Base-by-base conservation (phyloP, 2,329 filamentous ascomycete species). In the Pseudogymnoascus sp. region DNA sequence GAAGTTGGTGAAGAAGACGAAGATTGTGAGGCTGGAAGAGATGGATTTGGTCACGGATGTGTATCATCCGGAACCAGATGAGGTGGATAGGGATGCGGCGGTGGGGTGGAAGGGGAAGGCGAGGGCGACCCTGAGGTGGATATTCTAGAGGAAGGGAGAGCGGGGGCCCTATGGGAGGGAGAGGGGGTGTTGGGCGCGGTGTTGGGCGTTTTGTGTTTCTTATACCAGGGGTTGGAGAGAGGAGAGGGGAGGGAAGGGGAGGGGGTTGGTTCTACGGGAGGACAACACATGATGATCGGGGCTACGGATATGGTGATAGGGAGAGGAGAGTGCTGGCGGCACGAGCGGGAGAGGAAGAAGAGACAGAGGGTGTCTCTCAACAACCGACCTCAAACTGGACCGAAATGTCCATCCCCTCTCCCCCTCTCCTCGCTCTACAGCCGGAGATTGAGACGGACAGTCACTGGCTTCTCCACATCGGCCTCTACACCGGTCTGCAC, bases 11-110 rank as follows among this genome's bases (percentile, higher is more conserved):
- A 71, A 81, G 65, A 77, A 74, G 39, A 81, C 79, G 7, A 75
- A 69, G 62, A 74, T 79, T 60, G 78, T 81, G 21, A 68, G 67
- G 10, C 66, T 75, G 40, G 70, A 72, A 21, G 75, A 77, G 59
- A 81, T 82, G 78, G 81, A 83, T 70, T 66, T 83, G 9, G 73
- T 75, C 5, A 80, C 77, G 10, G 79, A 81, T 73, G 76, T 78
- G 58, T 72, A 71, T 64, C 71, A 68, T 33, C 64, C 67, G 33
- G 64, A 65, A 21, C 65, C 65, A 5, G 64, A 66, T 3, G 67
- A 71, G 10, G 71, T 69, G 9, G 66, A 66, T 35, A 57, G 26
- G 17, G 68, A 68, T 60, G 60, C 57, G 37, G 67, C 70, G 62
- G 63, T 63, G 35, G 69, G 65, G 5, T 66, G 61, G 61, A 64